Base-by-base conservation (phyloP, 2,329 filamentous ascomycete genomes). In the Claviceps sp. region DNA sequence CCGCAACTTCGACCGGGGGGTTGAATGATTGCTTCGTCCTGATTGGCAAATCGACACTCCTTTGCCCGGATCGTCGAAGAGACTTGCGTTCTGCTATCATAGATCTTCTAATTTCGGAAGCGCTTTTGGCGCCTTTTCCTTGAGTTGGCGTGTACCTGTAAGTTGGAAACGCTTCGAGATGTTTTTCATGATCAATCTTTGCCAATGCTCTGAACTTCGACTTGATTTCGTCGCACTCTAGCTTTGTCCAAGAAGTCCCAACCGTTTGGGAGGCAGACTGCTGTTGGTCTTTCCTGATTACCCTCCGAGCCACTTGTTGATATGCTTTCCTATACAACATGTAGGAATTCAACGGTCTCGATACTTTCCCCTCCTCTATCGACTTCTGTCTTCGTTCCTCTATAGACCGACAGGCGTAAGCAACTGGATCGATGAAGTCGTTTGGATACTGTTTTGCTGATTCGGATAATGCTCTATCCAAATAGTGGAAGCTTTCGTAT, bases 301-400 rank as follows among this genome's bases (percentile, higher is more conserved):
- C 75, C 67, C 95, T 95, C 54, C 51, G 49, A n/a, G 87, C 88
- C 37, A 89, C 77, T 55, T 93, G 86, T 55, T 94, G 87, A 63
- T 88, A 96, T 6, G 88, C 88, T 58, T 93, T 95, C 43, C 93
- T 85, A 67, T 98, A 98, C 49, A 98, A 74, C 85, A 98, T 95
- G 72, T 97, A 98, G 1, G 88, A 91, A 67, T 98, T 98, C 85
- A 96, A 95, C 2, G 93, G 90, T 34, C 93, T 78, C 3, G 76
- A 76, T 38, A 91, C 70, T 55, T 75, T 76, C 2, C 77, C 76
- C 16, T 54, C 50, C 18, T 53, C 38, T 7, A 26, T 18, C 1
- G 48, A 38, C 50, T 51, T 55, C n/a, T 45, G 34, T 47, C 38
- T 46, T 16, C 54, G 52, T 47, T 51, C 48, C 26, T 53, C 51